Evolutionary conservation across 768 basidiomycete genomes (phyloP).

Genomic region (Naganishia kalamii): DNA sequence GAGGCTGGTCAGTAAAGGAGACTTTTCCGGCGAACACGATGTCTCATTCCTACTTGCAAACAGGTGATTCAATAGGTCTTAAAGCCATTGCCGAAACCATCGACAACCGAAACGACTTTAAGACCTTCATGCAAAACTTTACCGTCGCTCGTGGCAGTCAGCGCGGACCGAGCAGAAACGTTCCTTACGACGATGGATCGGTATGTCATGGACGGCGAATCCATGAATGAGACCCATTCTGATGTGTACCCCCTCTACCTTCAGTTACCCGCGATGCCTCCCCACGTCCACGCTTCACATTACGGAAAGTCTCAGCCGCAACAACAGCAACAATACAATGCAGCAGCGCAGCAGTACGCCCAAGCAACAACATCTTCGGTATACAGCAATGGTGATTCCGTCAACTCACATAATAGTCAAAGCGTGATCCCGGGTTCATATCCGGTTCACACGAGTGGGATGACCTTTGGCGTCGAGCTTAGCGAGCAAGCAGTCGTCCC

Average conservation of each 20-base stretch:
- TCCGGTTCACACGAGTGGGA: slow-evolving; percentile 19
- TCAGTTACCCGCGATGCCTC: slow-evolving; percentile 43
- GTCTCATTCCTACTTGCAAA: not conserved
- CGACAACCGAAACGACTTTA: slow-evolving; percentile 91
- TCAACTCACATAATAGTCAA: slow-evolving; percentile 3
- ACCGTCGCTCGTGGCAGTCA: slow-evolving; percentile 70
- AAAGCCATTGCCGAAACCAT: slow-evolving; percentile 83
- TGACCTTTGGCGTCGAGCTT: slow-evolving; percentile 87
- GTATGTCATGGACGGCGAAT: slow-evolving; percentile 55
- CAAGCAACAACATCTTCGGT: slow-evolving; percentile 15
- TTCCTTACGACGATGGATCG: slow-evolving; percentile 84
- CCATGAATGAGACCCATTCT: not conserved
- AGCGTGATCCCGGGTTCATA: not conserved
- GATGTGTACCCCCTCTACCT: not conserved
- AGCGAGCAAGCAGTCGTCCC: slow-evolving; percentile 90
- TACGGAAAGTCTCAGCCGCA: slow-evolving; percentile 9
- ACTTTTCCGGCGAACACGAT: not conserved
- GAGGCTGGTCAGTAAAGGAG: slow-evolving; percentile 40
- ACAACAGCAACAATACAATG: not conserved
- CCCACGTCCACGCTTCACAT: slow-evolving; percentile 36
- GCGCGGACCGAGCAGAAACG: slow-evolving; percentile 77
- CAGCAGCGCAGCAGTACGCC: slow-evolving; percentile 16
- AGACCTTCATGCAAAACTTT: slow-evolving; percentile 94
- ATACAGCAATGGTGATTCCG: slow-evolving; percentile 3
- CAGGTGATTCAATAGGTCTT: slow-evolving; percentile 58